Evolutionary conservation across 805 yeast genomes (phyloP), one percentile per base, ranked within the genome.

Genomic region (Saturnispora hagleri): DNA sequence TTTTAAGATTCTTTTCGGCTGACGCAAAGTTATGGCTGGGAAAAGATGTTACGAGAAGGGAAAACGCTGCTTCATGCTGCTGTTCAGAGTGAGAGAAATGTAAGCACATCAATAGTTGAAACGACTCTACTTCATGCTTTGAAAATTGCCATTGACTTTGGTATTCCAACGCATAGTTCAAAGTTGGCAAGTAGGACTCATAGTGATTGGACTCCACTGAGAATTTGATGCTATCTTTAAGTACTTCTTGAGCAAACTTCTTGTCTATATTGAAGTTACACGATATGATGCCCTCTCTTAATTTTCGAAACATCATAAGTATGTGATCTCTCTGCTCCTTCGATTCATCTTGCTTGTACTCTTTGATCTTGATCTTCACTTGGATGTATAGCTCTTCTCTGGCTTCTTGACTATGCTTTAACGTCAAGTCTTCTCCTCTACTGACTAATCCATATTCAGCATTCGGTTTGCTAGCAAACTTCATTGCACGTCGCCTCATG

Each of bases 131-230:
- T 57, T 58, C 1, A 46, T 36, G 0, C 59, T 54, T 24, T n/a
- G 15, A 9, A n/a, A 41, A 17, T 6, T 18, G 34, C 17, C 6
- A 31, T 12, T 5, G 56, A 53, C 15, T 64, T 62, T 10, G 57
- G 58, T 3, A 18, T 8, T 8, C 61, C 62, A 24, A 79, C 60
- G 80, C 57, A 53, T 72, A 73, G 40, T 63, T 60, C n/a, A 79
- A 70, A 27, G 79, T 67, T 2, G 86, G 84, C 4, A 79, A 52
- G 57, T 78, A 81, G 1, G 84, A 71, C 54, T 78, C 77, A 58
- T 74, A 73, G 53, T 77, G 76, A 8, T 79, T 79, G 4, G 70
- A 58, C 3, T 69, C 63, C 0, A 77, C 69, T 1, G 80, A 65
- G 22, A 76, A 67, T 34, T 79, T 59, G 8, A 75, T 69, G 0